These are phyloP conservation scores for Cystofilobasidium macerans DNA, from an alignment of 768 basidiomycete species.

Conservation along the genomic window DNA sequence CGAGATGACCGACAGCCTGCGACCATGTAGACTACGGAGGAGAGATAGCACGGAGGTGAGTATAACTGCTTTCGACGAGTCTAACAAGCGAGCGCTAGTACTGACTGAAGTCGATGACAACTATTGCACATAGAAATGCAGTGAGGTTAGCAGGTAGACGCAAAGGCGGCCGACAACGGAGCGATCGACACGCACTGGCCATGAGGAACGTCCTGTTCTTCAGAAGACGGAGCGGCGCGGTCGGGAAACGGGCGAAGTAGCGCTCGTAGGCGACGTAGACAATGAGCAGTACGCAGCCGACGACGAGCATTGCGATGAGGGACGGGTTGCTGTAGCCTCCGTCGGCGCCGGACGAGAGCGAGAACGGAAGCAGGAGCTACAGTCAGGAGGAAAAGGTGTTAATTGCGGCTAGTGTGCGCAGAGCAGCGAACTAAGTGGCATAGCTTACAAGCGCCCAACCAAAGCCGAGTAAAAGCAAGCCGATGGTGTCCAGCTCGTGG, in stretches of 20 bases:
- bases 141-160: background rate
- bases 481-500: conserved; percentile 30
- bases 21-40: too few relatives aligned
- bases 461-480: conserved; percentile 33
- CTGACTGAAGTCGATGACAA: too few relatives aligned
- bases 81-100: background rate
- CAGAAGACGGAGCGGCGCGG: conserved; percentile 9
- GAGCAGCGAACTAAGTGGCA: background rate
- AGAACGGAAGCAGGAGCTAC: conserved; percentile 32
- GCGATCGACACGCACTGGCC: background rate
- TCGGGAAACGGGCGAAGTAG: background rate
- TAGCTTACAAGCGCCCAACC: conserved; percentile 20
- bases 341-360: conserved; percentile 30
- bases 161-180: conserved; percentile 29
- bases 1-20: too few relatives aligned
- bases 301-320: conserved; percentile 19
- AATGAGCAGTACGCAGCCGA: conserved; percentile 4
- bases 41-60: background rate
- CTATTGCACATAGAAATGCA: too few relatives aligned
- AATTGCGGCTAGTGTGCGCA: background rate
- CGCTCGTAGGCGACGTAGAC: conserved; percentile 9
- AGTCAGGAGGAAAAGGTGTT: conserved; percentile 24
- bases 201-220: conserved; percentile 11
- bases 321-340: conserved; percentile 31
- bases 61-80: background rate